Base-by-base conservation (phyloP, 148 eudicot species). In the Camellia sinensis region DNA sequence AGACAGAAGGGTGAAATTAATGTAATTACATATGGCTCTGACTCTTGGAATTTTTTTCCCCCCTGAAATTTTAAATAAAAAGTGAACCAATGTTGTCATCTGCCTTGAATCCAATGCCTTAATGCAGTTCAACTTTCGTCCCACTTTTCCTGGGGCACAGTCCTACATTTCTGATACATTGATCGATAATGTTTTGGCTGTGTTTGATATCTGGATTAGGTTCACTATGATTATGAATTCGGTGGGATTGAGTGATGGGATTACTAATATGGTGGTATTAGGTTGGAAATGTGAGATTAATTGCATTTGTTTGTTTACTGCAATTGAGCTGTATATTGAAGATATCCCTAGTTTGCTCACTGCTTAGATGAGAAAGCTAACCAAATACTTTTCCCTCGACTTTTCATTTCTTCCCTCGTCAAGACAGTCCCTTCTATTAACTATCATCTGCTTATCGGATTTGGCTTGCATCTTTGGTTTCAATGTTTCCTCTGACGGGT, bases 391-490 rank as follows among this genome's bases (percentile, higher is more conserved):
- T n/a, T n/a, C n/a, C n/a, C n/a, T n/a, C n/a, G n/a, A n/a, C n/a
- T n/a, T n/a, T n/a, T n/a, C n/a, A n/a, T n/a, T n/a, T n/a, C n/a
- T n/a, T n/a, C n/a, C n/a, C n/a, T n/a, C n/a, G n/a, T n/a, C n/a
- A n/a, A n/a, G n/a, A n/a, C n/a, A n/a, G n/a, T n/a, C n/a, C n/a
- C 12, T 46, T 40, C 19, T 77, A 18, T 12, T 77, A 40, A 13
- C 82, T 41, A 61, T 81, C 18, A 29, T 79, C 67, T 82, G 78
- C 71, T 75, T 87, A 0, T 63, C 44, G 74, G 74, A 73, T 46
- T 87, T 77, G 71, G 66, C 61, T 46, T 77, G 53, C 43, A 61
- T 64, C 11, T 70, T 59, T 15, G 70, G 77, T 71, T 60, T 48
- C 48, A 50, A 50, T 46, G 65, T 46, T 48, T 44, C 50, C 61